phyloP scores from a whole-genome alignment of 768 basidiomycete genomes.

The Lactarius indigo region DNA sequence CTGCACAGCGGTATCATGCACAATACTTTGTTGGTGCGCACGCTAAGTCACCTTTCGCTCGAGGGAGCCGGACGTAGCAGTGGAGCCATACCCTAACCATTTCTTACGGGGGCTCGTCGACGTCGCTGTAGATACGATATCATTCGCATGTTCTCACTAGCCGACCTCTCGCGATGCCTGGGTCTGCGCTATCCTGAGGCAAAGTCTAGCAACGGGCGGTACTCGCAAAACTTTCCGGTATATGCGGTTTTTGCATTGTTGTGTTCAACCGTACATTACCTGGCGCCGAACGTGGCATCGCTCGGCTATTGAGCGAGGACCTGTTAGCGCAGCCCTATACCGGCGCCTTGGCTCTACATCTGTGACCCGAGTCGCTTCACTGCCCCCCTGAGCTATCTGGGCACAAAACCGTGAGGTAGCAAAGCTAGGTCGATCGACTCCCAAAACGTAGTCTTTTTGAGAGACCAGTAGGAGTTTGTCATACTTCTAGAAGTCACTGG shows the following conservation, averaged over 20 bases:
- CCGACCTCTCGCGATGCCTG: conserved; percentile 55
- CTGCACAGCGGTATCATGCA: conserved; percentile 47
- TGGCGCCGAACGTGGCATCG: no score
- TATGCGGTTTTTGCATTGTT: conserved; percentile 28
- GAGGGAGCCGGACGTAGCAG: neutral
- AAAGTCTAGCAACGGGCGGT: conserved; percentile 51
- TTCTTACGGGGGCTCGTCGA: neutral
- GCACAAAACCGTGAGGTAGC: no score
- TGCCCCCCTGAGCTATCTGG: no score
- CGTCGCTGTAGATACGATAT: conserved; percentile 7
- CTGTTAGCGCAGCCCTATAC: no score
- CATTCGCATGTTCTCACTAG: conserved; percentile 41
- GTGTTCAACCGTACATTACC: neutral
- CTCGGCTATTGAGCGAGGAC: no score
- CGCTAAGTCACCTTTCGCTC: conserved; percentile 26
- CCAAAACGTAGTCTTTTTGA: no score
- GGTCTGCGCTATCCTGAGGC: conserved; percentile 65
- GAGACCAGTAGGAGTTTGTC: neutral
- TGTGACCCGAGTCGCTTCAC: no score
- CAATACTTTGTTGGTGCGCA: conserved; percentile 59
- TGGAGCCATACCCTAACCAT: conserved; percentile 34
- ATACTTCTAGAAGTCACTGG: neutral
- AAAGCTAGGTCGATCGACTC: no score
- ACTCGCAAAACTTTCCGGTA: conserved; percentile 57
- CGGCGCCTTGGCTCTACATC: no score